Base-by-base conservation (phyloP, 2,329 filamentous ascomycete genomes). In the Penicillium janthinellum region DNA sequence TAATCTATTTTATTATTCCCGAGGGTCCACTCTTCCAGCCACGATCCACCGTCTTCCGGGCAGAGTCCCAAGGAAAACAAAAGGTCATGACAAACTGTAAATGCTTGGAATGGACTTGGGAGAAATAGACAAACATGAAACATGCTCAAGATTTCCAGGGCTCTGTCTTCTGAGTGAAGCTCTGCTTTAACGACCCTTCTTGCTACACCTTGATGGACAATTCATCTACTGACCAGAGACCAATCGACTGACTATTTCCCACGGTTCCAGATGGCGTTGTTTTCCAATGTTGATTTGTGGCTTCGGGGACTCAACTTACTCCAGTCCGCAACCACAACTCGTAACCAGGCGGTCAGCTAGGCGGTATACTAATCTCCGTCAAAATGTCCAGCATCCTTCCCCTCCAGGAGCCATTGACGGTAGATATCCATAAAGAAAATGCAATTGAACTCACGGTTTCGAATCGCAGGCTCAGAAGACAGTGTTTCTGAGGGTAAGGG, bases 1-100 rank as follows among this genome's bases (percentile, higher is more conserved):
- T 49, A 2, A 35, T 49, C 2, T 20, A 35, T 20, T 35, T 35
- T 20, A 4, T 34, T 20, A 6, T 47, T 47, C 5, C 22, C n/a
- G 3, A n/a, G n/a, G 45, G 28, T 35, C 45, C 45, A 49, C 45
- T 49, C 17, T 34, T 31, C 45, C 31, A 49, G 45, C 45, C 45
- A 49, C 28, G 45, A 49, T 49, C 45, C 45, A 49, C 45, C 20
- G 45, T 35, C 31, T n/a, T 28, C 28, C 45, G 20, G 20, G 20
- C 20, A 11, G n/a, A 49, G 8, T n/a, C 45, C 28, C 45, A 17
- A 17, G 28, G 34, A 17, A 49, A 34, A 7, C 45, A 10, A n/a
- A 49, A 28, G 45, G 45, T 49, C 45, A 35, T 35, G 34, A 28
- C 28, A 14, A 49, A 49, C 45, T 35, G 11, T 49, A 49, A 49